Evolutionary conservation across 2,329 filamentous ascomycete species (phyloP).

Genomic region (Capronia coronata): DNA sequence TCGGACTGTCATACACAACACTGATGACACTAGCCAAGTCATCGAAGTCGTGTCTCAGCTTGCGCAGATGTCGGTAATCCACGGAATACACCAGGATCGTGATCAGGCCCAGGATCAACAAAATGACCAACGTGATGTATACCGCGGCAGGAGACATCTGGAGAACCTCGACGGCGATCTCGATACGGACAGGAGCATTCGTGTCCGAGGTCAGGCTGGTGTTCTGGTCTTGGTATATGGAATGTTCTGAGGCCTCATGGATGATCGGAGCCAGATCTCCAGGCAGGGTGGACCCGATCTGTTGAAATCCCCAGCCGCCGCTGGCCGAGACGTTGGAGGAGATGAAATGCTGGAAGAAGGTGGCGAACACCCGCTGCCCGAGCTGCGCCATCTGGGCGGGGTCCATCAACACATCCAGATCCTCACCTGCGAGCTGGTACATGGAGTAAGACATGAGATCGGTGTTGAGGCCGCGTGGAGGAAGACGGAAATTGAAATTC

Average conservation of each 20-base stretch:
- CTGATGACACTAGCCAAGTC: conserved; percentile 1
- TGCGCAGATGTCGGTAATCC: conserved; percentile 1
- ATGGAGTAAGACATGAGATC: conserved; percentile 16
- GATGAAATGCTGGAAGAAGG: conserved; percentile 17
- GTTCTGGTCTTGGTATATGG: neutral
- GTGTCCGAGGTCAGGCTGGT: conserved; percentile 2
- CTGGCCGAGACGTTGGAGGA: conserved; percentile 5
- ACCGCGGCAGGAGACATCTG: conserved; percentile 8
- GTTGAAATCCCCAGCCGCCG: conserved; percentile 13
- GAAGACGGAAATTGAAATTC: conserved; percentile 12
- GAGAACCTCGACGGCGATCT: conserved; percentile 9
- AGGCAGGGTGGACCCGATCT: conserved; percentile 11
- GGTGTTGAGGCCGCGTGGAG: conserved; percentile 3
- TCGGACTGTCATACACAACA: conserved; percentile 7
- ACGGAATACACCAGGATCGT: conserved; percentile 1
- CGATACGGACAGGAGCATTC: conserved; percentile 2
- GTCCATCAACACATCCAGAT: conserved; percentile 6
- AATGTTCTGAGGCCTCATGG: neutral
- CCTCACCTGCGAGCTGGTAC: conserved; percentile 6
- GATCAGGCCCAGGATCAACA: conserved; percentile 3
- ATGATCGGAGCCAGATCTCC: neutral
- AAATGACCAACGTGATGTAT: conserved; percentile 3
- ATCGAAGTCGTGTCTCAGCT: conserved; percentile 3
- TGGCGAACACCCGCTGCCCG: conserved; percentile 9
- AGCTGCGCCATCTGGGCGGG: neutral